These are phyloP conservation scores for Lactarius deliciosus DNA, from an alignment of 768 basidiomycete genomes.

Conservation along the genomic window DNA sequence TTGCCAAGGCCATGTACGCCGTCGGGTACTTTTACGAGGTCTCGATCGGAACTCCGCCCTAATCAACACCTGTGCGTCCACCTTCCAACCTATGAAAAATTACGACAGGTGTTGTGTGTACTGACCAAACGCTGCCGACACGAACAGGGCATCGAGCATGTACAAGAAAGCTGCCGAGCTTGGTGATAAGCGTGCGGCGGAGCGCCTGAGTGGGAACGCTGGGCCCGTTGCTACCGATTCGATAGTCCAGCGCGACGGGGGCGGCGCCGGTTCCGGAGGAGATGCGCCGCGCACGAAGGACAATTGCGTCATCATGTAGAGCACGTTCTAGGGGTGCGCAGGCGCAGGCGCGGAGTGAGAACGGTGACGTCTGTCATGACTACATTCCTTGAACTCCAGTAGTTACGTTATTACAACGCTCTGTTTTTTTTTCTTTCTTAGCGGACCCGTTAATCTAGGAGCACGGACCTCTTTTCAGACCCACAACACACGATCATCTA, in stretches of 20 bases:
- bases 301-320: slow-evolving; percentile 85
- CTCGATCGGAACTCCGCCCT: slow-evolving; percentile 76
- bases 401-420: slow-evolving; percentile 7
- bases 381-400: slow-evolving; percentile 1
- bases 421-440: neutral
- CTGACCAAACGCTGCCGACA: neutral
- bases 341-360: neutral
- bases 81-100: neutral
- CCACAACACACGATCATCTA: neutral
- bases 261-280: slow-evolving; percentile 40
- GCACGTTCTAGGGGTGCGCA: neutral
- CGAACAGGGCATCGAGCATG: slow-evolving; percentile 63
- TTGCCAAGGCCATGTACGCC: slow-evolving; percentile 96
- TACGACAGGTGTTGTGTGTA: neutral
- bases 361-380: neutral
- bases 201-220: slow-evolving; percentile 68
- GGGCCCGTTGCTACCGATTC: slow-evolving; percentile 56
- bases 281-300: slow-evolving; percentile 55
- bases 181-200: slow-evolving; percentile 90
- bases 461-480: neutral
- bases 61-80: slow-evolving; percentile 63
- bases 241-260: slow-evolving; percentile 54
- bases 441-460: slow-evolving; percentile 3
- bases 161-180: slow-evolving; percentile 90
- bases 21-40: slow-evolving; percentile 98